Evolutionary conservation across 176 grass and related monocot species (phyloP).

Genomic region (Oryza coarctata): DNA sequence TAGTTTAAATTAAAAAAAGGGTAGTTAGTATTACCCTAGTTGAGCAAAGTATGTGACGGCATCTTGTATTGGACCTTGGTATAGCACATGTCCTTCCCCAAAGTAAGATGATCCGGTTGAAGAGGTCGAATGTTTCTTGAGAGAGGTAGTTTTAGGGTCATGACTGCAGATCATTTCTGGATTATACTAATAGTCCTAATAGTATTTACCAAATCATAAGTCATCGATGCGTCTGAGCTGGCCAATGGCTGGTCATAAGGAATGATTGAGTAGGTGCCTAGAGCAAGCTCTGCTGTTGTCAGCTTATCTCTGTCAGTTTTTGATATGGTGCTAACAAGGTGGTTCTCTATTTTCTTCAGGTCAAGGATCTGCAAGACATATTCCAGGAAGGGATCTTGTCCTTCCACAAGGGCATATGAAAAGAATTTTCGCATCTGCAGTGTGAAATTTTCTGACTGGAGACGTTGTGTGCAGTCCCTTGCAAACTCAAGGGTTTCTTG

Average conservation of each 20-base stretch:
- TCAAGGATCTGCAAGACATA: slow-evolving; percentile 39
- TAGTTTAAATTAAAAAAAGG: background rate
- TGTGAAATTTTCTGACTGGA: slow-evolving; percentile 32
- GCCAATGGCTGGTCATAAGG: slow-evolving; percentile 31
- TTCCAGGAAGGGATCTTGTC: slow-evolving; percentile 39
- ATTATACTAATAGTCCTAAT: slow-evolving; percentile 21
- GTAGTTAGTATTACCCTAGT: slow-evolving; percentile 9
- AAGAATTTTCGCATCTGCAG: slow-evolving; percentile 41
- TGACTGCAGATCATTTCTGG: slow-evolving; percentile 33
- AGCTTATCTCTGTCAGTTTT: slow-evolving; percentile 31
- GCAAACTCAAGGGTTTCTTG: slow-evolving; percentile 37
- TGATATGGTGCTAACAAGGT: slow-evolving; percentile 17
- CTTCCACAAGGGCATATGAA: slow-evolving; percentile 34
- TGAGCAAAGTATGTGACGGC: slow-evolving; percentile 29
- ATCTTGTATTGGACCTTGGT: slow-evolving; percentile 38
- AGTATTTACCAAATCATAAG: slow-evolving; percentile 24
- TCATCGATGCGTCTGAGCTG: slow-evolving; percentile 25
- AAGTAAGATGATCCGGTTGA: slow-evolving; percentile 32
- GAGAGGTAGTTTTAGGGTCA: slow-evolving; percentile 32
- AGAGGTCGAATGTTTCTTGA: slow-evolving; percentile 29
- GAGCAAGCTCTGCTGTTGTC: slow-evolving; percentile 27
- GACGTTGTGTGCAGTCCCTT: slow-evolving; percentile 35
- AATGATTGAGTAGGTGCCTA: slow-evolving; percentile 35
- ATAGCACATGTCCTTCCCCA: slow-evolving; percentile 30
- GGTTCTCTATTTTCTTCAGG: slow-evolving; percentile 38